Base-by-base conservation (phyloP, 2,329 filamentous ascomycete species). In the Bimuria novae-zelandiae region DNA sequence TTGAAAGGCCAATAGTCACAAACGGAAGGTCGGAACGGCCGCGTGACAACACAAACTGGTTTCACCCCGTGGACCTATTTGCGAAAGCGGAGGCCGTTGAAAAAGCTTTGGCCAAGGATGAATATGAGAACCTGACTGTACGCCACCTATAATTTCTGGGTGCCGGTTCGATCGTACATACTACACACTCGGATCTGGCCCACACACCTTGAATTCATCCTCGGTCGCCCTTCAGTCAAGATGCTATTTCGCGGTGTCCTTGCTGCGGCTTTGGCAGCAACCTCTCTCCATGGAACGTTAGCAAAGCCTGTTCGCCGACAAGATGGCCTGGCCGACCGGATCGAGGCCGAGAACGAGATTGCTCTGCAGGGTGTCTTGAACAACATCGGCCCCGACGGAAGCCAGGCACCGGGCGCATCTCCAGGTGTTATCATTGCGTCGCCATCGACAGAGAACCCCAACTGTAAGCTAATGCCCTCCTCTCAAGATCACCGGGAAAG, bases 371-470 rank as follows among this genome's bases (percentile, higher is more conserved):
- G 80, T 23, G 74, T 80, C 14, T 63, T 84, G 27, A 76, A 80
- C 66, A 86, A 85, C 61, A 81, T 84, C 46, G 82, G 83, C 8
- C 70, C 81, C 0, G 62, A 75, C 64, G 82, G 82, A 19, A 73
- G 73, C 6, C 71, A 76, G 51, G 80, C 76, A n/a, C 60, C 70
- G 12, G 81, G 80, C 33, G 81, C 80, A 3, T 70, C 64, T 21
- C 64, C 79, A 3, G 82, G 82, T 17, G 73, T 82, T 51, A 76
- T 84, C 6, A 74, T 84, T 55, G 82, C 82, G 2, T 82, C 80
- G 60, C 82, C 82, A 17, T 81, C 79, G 3, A 82, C 75, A 11
- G 64, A 56, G 2, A 71, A 81, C 60, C 82, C 83, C 0, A 70
- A 84, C 60, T 85, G 82, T 83, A 62, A 67, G 77, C 51, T 10